Evolutionary conservation across 1,139 yeast genomes (phyloP).

Genomic region (Kodamaea sp.): DNA sequence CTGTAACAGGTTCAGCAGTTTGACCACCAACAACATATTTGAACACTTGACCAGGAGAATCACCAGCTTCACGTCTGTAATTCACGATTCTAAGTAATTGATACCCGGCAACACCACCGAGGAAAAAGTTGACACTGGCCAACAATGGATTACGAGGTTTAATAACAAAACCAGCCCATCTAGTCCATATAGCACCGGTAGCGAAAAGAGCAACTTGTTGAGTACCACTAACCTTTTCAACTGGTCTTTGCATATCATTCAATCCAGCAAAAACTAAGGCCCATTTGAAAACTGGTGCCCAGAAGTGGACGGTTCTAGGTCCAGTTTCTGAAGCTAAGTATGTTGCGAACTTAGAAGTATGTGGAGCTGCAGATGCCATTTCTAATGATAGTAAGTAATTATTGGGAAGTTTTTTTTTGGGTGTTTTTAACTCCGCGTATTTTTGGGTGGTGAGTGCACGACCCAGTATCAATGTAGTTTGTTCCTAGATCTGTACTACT

Average conservation of each 20-base stretch:
- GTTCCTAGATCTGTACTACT: not conserved
- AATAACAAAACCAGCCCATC: slow-evolving; percentile 93
- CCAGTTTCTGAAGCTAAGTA: slow-evolving; percentile 88
- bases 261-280: slow-evolving; percentile 86
- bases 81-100: slow-evolving; percentile 70
- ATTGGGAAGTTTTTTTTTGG: not conserved
- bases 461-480: slow-evolving; percentile 1
- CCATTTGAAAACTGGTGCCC: slow-evolving; percentile 80
- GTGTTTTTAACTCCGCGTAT: slow-evolving; percentile 3
- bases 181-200: slow-evolving; percentile 95
- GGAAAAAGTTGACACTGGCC: slow-evolving; percentile 92
- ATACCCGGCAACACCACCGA: slow-evolving; percentile 84
- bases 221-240: slow-evolving; percentile 85
- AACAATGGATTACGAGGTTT: slow-evolving; percentile 81
- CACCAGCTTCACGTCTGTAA: slow-evolving; percentile 55
- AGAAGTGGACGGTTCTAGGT: slow-evolving; percentile 91
- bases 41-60: slow-evolving; percentile 49
- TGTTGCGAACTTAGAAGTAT: slow-evolving; percentile 61
- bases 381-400: slow-evolving; percentile 4
- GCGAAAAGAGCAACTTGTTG: slow-evolving; percentile 88
- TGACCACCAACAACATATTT: slow-evolving; percentile 56
- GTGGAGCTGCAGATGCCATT: slow-evolving; percentile 45
- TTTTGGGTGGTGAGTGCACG: slow-evolving; percentile 6
- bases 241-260: slow-evolving; percentile 83
- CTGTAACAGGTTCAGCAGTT: slow-evolving; percentile 12